Base-by-base conservation (phyloP, 2,329 filamentous ascomycete genomes). In the Calonectria montana region DNA sequence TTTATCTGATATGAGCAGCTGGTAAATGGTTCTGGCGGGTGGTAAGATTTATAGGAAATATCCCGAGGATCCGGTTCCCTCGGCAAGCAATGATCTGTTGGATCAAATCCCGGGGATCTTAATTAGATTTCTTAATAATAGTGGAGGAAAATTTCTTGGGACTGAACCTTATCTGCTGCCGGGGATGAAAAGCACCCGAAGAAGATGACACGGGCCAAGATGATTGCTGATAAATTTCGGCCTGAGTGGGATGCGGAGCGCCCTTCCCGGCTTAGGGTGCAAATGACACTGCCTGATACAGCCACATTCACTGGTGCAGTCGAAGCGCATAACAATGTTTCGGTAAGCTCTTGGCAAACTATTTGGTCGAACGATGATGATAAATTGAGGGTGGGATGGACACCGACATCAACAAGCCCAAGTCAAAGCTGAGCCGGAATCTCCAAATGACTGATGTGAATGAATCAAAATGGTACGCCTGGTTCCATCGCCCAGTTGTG, bases 191-290 rank as follows among this genome's bases (percentile, higher is more conserved):
- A 16, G 43, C 9, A 57, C 2, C 21, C 31, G 35, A 59, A 59
- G 39, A 39, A 47, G 43, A 37, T 39, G 35, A 59, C 53, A 59
- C 31, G 53, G 35, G 31, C 53, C 53, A 59, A 59, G 53, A 59
- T 13, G 13, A 39, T 39, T 59, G 53, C 53, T 59, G 53, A 59
- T 59, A 39, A 59, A 59, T 59, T 39, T 59, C 53, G 53, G 53
- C 25, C 37, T 25, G 18, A 27, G 53, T 59, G 53, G 53, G 53
- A 59, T 59, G 35, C 13, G 21, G 23, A 3, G n/a, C 23, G 31
- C 43, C 16, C 43, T 8, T 47, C 10, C 43, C 43, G 21, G 8
- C n/a, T 12, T 47, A 10, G 21, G 35, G 2, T 55, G 31, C 23
- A 13, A 39, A 35, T n/a, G n/a, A 39, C 16, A 15, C n/a, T 18